Base-by-base conservation (phyloP, 331 rosid genomes). In the Quercus phellos region DNA sequence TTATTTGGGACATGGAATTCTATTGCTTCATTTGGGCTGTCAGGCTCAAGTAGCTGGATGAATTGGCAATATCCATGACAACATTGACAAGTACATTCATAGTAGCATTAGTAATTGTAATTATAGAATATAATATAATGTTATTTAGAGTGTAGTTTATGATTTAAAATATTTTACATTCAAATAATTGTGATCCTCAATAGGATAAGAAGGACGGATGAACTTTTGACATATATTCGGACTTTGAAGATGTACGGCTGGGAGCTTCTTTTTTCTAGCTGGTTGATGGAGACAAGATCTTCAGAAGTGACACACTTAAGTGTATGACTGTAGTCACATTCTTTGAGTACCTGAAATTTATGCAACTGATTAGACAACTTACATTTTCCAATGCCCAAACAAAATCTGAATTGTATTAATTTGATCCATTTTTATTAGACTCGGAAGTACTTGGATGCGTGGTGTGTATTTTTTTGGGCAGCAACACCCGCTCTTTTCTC, bases 391-490 rank as follows among this genome's bases (percentile, higher is more conserved):
- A 29, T 30, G 18, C 55, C 79, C 67, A 26, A 51, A 38, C 70
- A 73, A 68, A 42, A 58, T 76, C 63, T 75, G 43, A 63, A 68
- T 70, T 60, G 46, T 68, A 74, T 64, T 51, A 4, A 26, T 85
- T 79, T 43, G 81, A 70, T 72, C 73, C 74, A 17, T 74, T 75
- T 70, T 85, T 70, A 53, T 67, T 79, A 94, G 99, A 92, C 91
- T 19, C 90, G 97, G 77, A 94, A 94, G 75, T 94, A 94, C 89
- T 82, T 94, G 83, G 99, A 94, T 84, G 99, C 99, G 12, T 94
- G 99, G 99, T 94, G 99, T 60, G 97, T 94, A 73, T 94, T 94
- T 87, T 94, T 94, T 86, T 94, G 99, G 99, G 99, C 99, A 34
- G 90, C 97, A 61, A 94, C 99, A 18, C 99, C 99, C 54, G 87